phyloP scores from a whole-genome alignment of 495 filamentous ascomycete genomes.

The Apodospora peruviana region DNA sequence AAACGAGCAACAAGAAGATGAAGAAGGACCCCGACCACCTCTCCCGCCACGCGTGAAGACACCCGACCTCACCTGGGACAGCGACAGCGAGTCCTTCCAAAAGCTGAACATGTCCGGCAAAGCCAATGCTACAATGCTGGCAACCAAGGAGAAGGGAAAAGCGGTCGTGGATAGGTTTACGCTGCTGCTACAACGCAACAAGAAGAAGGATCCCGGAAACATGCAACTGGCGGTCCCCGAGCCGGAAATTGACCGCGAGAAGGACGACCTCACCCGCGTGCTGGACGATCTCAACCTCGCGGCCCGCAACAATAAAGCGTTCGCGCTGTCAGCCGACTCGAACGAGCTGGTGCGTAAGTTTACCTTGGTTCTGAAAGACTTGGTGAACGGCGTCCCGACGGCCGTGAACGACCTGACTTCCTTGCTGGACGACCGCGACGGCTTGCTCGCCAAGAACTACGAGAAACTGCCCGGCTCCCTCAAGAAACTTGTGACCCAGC shows the following conservation, averaged over 20 bases:
- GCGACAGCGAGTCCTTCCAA: conserved; percentile 30
- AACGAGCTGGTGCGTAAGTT: conserved; percentile 76
- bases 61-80: conserved; percentile 37
- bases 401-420: conserved; percentile 83
- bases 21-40: conserved; percentile 28
- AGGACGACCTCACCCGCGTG: conserved; percentile 67
- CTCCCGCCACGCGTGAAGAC: conserved; percentile 39
- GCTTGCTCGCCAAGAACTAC: conserved; percentile 69
- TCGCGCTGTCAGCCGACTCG: conserved; percentile 71
- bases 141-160: conserved; percentile 12
- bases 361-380: conserved; percentile 80
- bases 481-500: conserved; percentile 79
- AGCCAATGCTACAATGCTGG: conserved; percentile 1
- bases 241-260: conserved; percentile 49
- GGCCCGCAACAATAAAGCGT: conserved; percentile 67
- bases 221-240: conserved; percentile 19
- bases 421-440: conserved; percentile 75
- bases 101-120: background rate
- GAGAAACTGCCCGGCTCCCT: conserved; percentile 70
- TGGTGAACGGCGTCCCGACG: conserved; percentile 87
- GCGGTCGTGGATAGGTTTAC: conserved; percentile 22
- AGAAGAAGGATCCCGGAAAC: conserved; percentile 6
- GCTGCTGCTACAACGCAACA: conserved; percentile 19
- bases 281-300: conserved; percentile 77
- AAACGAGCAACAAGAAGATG: conserved; percentile 7